Evolutionary conservation across 345 rosid species (phyloP), one percentile per base, ranked within the genome.

Genomic region (Pugionium cornutum): DNA sequence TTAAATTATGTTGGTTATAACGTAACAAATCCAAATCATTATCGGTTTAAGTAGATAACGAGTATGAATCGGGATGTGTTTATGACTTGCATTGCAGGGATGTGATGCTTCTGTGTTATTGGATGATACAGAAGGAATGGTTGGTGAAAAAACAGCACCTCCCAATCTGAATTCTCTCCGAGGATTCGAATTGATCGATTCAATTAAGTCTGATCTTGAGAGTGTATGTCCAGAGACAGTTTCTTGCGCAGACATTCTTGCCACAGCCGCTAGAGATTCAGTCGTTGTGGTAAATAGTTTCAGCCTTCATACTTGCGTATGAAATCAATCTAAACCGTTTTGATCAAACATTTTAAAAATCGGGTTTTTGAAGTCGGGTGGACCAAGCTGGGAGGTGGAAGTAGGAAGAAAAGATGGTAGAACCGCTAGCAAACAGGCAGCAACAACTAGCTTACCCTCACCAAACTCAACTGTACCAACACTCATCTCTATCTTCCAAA

Each of bases 201-300:
- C 79, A 0, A 89, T 89, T 6, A 89, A 92, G 67, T 79, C 86
- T 7, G 81, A 80, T 39, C 74, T 92, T 1, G 97, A 89, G 62
- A 73, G 82, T 9, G 81, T 82, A 25, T 92, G 94, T 66, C 96
- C 97, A 26, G 55, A 77, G 48, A 84, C 87, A 0, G 98, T 92
- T 9, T 88, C 98, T 3, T 89, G 97, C 58, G 94, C 92, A n/a
- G 96, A 92, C 66, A 80, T 89, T 67, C 89, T 92, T 6, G 97
- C 97, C 9, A 75, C 73, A 37, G 89, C 69, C 2, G 96, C 97
- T 27, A 83, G 90, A 76, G 94, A 89, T 72, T 82, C 94, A 3
- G 94, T 92, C 7, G 71, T 83, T 79, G 41, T 92, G 44, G 97
- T 82, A 81, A 42, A 70, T n/a, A 5, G 11, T 54, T 64, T 72